Conservation (phyloP, 2,329 filamentous ascomycete genomes). For the Xenoacremonium recifei region DNA sequence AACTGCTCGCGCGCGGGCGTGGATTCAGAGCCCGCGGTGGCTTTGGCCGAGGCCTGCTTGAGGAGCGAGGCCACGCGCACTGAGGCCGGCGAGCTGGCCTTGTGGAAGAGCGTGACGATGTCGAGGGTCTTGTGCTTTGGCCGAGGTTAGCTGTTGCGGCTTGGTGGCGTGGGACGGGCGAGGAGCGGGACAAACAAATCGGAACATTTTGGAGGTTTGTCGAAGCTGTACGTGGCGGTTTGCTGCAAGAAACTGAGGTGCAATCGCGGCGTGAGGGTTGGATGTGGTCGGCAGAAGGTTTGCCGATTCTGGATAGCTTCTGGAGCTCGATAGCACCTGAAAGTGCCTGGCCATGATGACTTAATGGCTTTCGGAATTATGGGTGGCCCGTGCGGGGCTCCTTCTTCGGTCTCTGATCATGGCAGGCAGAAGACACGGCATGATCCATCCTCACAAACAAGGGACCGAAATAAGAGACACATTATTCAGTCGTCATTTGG, state of each 20-base stretch:
- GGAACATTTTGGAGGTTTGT: slow-evolving; percentile 45
- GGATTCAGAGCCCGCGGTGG: slow-evolving; percentile 64
- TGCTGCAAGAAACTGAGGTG: no score
- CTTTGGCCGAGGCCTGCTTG: slow-evolving; percentile 74
- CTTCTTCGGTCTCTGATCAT: no score
- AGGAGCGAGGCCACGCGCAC: slow-evolving; percentile 71
- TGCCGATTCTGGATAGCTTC: slow-evolving; percentile 27
- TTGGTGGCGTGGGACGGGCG: background rate
- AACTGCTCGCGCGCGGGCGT: slow-evolving; percentile 63
- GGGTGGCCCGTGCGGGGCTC: slow-evolving; percentile 22
- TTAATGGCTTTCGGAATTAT: slow-evolving; percentile 21
- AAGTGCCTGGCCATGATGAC: slow-evolving; percentile 22
- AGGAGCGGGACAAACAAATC: slow-evolving; percentile 44
- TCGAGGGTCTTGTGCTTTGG: slow-evolving; percentile 75
- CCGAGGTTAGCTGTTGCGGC: slow-evolving; percentile 14
- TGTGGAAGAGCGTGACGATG: slow-evolving; percentile 95
- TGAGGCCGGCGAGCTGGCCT: slow-evolving; percentile 70
- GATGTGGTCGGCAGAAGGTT: slow-evolving; percentile 19
- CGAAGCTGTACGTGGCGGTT: no score
- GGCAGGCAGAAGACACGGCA: no score
- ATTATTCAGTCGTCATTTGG: no score
- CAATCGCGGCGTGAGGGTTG: slow-evolving; percentile 2
- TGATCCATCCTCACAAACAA: no score
- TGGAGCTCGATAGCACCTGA: no score
- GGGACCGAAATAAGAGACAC: no score